Evolutionary conservation across 345 rosid species (phyloP).

Genomic region (Heritiera fomes): DNA sequence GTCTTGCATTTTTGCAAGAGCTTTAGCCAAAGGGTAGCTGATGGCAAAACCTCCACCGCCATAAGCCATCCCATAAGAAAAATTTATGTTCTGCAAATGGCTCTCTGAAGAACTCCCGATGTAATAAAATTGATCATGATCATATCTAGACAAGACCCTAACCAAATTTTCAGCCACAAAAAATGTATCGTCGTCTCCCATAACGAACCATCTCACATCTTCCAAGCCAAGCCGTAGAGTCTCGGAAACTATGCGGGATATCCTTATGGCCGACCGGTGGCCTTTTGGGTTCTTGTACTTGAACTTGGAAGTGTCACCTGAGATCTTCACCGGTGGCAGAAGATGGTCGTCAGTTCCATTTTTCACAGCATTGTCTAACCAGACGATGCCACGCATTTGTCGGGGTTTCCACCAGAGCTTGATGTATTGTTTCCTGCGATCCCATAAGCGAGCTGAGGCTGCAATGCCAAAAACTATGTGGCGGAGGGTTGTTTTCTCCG

Average conservation of each 20-base stretch:
- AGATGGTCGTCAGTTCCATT: slow-evolving; percentile 27
- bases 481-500: slow-evolving; percentile 35
- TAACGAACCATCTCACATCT: slow-evolving; percentile 74
- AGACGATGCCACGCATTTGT: slow-evolving; percentile 65
- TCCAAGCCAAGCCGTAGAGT: slow-evolving; percentile 48
- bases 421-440: slow-evolving; percentile 56
- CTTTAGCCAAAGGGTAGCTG: slow-evolving; percentile 66
- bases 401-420: slow-evolving; percentile 71
- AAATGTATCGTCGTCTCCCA: slow-evolving; percentile 89
- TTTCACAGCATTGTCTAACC: slow-evolving; percentile 54
- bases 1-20: slow-evolving; percentile 63
- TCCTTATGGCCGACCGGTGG: slow-evolving; percentile 58
- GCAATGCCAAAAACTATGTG: slow-evolving; percentile 80
- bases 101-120: slow-evolving; percentile 74
- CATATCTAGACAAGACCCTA: slow-evolving; percentile 60
- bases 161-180: slow-evolving; percentile 65
- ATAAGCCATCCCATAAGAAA: slow-evolving; percentile 73
- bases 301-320: slow-evolving; percentile 51
- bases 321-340: slow-evolving; percentile 51
- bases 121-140: slow-evolving; percentile 62
- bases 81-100: slow-evolving; percentile 66
- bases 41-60: slow-evolving; percentile 93
- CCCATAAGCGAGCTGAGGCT: slow-evolving; percentile 43
- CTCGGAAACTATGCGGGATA: slow-evolving; percentile 68
- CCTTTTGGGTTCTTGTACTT: slow-evolving; percentile 47